Conservation (phyloP, 192 early-diverging fungal genomes). For the Coemansia sp. region DNA sequence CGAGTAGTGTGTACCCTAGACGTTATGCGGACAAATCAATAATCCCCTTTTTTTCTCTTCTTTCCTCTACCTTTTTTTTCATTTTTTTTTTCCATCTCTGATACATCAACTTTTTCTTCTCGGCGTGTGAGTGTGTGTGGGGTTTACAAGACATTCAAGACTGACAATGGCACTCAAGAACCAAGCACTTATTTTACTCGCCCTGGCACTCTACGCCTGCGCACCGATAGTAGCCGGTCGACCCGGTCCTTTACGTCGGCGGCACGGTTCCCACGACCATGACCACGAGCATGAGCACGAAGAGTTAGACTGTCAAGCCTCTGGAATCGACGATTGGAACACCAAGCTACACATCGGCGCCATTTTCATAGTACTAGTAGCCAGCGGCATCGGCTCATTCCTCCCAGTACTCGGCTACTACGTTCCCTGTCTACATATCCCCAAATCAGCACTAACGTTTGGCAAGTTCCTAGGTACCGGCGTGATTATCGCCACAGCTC, state of each 20-base stretch:
- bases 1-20: slow-evolving; percentile 26
- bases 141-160: not conserved
- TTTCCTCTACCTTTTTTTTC: not conserved
- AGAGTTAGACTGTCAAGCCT: slow-evolving; percentile 38
- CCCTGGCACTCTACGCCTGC: not conserved
- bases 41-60: not conserved
- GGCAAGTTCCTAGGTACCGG: slow-evolving; percentile 69
- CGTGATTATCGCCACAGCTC: slow-evolving; percentile 75
- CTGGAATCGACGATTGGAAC: slow-evolving; percentile 42
- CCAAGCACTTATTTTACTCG: not conserved
- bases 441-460: slow-evolving; percentile 49
- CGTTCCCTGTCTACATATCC: slow-evolving; percentile 37
- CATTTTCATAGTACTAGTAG: slow-evolving; percentile 61
- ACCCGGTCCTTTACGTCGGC: not conserved
- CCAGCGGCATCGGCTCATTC: slow-evolving; percentile 57
- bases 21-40: slow-evolving; percentile 19
- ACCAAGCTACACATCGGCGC: slow-evolving; percentile 59
- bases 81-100: not conserved
- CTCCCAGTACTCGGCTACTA: slow-evolving; percentile 58
- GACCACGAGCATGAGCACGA: slow-evolving; percentile 22
- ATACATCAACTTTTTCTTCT: slow-evolving; percentile 1
- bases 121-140: no score
- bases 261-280: slow-evolving; percentile 22
- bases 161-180: not conserved
- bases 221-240: not conserved